These are phyloP conservation scores for Adansonia digitata DNA, from an alignment of 345 rosid species.

Conservation along the genomic window DNA sequence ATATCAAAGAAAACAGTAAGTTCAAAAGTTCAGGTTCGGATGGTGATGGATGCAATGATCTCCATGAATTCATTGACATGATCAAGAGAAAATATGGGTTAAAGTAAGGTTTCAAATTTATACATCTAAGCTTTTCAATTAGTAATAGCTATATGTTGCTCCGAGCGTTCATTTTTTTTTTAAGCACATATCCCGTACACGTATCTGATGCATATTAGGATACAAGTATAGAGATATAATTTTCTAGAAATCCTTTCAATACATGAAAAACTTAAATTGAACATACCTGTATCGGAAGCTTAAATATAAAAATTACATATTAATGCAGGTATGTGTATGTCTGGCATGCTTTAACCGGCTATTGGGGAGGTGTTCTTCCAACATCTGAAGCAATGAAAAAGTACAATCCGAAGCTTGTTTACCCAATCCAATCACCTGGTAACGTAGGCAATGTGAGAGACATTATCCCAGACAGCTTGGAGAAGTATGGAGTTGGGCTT, in stretches of 20 bases:
- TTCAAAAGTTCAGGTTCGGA: conserved; percentile 35
- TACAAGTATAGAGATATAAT: too few relatives aligned
- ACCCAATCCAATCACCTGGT: conserved; percentile 47
- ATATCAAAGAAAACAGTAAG: conserved; percentile 50
- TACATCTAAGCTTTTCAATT: not conserved
- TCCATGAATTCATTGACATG: conserved; percentile 30
- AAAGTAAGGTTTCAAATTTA: conserved; percentile 28
- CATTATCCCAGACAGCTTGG: conserved; percentile 35
- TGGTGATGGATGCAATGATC: conserved; percentile 17
- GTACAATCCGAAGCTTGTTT: conserved; percentile 41
- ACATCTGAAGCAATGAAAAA: conserved; percentile 45
- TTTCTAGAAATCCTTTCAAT: too few relatives aligned
- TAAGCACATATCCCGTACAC: too few relatives aligned
- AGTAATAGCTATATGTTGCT: not conserved
- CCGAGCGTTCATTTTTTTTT: not conserved
- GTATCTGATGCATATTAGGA: too few relatives aligned
- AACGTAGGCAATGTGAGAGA: conserved; percentile 30
- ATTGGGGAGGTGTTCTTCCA: conserved; percentile 61
- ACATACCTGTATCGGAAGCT: too few relatives aligned
- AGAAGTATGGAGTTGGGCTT: conserved; percentile 38
- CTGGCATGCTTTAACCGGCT: conserved; percentile 61
- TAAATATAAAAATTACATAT: conserved; percentile 1
- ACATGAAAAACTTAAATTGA: too few relatives aligned
- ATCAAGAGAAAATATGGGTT: conserved; percentile 33
- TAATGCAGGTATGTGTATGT: conserved; percentile 46